Evolutionary conservation across 2,329 filamentous ascomycete species (phyloP), one percentile per base, ranked within the genome.

Genomic region (Aspergillus clavatus): DNA sequence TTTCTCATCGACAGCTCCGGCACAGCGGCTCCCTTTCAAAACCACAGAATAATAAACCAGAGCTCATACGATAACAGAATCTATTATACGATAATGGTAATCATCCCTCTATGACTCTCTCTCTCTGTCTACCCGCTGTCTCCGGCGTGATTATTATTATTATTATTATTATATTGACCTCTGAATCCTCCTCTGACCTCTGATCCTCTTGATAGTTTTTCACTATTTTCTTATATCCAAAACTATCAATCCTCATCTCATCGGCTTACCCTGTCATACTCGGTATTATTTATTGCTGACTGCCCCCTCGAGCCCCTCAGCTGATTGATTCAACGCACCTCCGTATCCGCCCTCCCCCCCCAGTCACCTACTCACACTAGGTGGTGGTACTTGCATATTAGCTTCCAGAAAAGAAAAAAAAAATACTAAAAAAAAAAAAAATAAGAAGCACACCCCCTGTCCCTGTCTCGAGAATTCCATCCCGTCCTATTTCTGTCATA

Each of bases 321-420:
- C 55, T 57, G 55, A 57, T 57, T 55, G 53, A 54, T 54, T 46
- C 51, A 52, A 48, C 52, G 51, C 51, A 50, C 51, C 54, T 56
- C 49, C 26, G 21, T 42, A 35, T 35, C 40, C 40, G 22, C 53
- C 42, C 48, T 42, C 45, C 40, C 28, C 35, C 40, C 44, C 36
- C 33, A n/a, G 5, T 38, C 43, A 39, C 45, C 39, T 48, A 42
- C 38, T 51, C 46, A 46, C 46, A 52, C 52, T 55, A 53, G 51
- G 37, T 45, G 36, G 43, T 46, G 47, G 48, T 51, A 45, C 54
- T 53, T 53, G 52, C 54, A 56, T 52, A 55, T 55, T 56, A 56
- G 51, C 47, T 50, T 40, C 31, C 31, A 35, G 31, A 35, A 21
- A 35, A 35, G 8, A 35, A 35, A 35, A 35, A 10, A n/a, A 33